Base-by-base conservation (phyloP, 1,284 basidiomycete species). In the Coriolopsis trogii region DNA sequence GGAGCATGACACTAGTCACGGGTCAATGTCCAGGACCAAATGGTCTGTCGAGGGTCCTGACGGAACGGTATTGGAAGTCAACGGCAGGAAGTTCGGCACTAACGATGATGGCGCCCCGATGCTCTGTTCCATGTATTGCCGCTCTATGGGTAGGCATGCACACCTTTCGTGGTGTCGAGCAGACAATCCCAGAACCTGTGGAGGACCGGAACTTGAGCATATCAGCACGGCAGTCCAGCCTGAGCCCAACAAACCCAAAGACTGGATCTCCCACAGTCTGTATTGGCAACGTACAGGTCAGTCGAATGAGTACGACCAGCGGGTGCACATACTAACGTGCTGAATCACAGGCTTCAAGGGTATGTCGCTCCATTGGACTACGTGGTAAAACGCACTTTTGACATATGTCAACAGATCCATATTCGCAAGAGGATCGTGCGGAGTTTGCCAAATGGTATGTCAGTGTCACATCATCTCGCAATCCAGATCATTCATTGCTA, bases 81-180 rank as follows among this genome's bases (percentile, higher is more conserved):
- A 77, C 53, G 82, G 83, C 2, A 74, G 74, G 42, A 79, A 75
- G 47, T 86, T 82, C 60, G 79, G 73, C 1, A 60, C 77, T 0
- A 74, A 76, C n/a, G 82, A 85, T 45, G 78, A 81, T 40, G 83
- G 84, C 10, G 82, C 81, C 1, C 84, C 84, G 0, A 82, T 85
- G 79, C 72, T 86, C 67, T 86, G 84, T 61, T 81, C 75, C 41
- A 68, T 85, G 15, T 63, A 82, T 20, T 86, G 84, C 53, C 70
- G 73, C 2, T 69, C 75, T 7, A 71, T 84, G 65, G 82, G 81
- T 1, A 59, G 74, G 23, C 84, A 86, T 46, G 67, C 70, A 0
- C 84, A 86, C 57, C 67, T 86, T 26, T 82, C 80, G 56, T 80
- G 77, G 53, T 86, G 84, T 60, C 75, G 79, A 0, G 67, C 76